Evolutionary conservation across 2,329 filamentous ascomycete species (phyloP), one percentile per base, ranked within the genome.

Genomic region (Xylaria sp.): DNA sequence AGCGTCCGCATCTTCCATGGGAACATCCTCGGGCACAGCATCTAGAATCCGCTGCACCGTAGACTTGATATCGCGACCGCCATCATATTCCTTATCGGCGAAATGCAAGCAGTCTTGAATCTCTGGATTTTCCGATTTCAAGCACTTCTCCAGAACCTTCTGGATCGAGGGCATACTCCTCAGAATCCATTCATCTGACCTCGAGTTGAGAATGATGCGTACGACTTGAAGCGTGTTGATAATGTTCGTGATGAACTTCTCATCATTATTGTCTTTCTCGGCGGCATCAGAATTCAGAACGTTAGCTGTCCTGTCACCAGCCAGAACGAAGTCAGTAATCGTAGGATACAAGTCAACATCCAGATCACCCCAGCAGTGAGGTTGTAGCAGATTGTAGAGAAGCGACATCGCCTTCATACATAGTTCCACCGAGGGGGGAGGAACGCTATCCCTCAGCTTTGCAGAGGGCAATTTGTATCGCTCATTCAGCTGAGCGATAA

Each of bases 201-300:
- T 95, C 63, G 88, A 87, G 68, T 94, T 91, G 60, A 97, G 80
- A 52, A 99, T 86, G 60, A 97, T 89, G 52, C 93, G 90, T 61
- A 99, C 80, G 47, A 97, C 90, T 72, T 97, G 92, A 11, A 99
- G 81, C 1, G 92, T 92, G 72, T 99, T 99, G 76, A 99, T 86
- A 75, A 96, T 93, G 63, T 88, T 87, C 0, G 90, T 95, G 48
- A 89, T 82, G 69, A 92, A 92, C 73, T 91, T 92, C 47, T 92
- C 89, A 63, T 92, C 88, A n/a, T 82, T 83, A 68, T 90, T 90
- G 54, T 91, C 88, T 58, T 86, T 85, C 63, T 87, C 84, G 0
- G 76, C 72, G 4, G 82, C 80, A 59, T 87, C 84, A 11, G 80
- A 80, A n/a, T 79, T 77, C 39, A 89, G 77, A 42, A 84, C 81